Evolutionary conservation across 2,329 filamentous ascomycete genomes (phyloP), one percentile per base, ranked within the genome.

Genomic region (Rhexocercosporidium sp.): DNA sequence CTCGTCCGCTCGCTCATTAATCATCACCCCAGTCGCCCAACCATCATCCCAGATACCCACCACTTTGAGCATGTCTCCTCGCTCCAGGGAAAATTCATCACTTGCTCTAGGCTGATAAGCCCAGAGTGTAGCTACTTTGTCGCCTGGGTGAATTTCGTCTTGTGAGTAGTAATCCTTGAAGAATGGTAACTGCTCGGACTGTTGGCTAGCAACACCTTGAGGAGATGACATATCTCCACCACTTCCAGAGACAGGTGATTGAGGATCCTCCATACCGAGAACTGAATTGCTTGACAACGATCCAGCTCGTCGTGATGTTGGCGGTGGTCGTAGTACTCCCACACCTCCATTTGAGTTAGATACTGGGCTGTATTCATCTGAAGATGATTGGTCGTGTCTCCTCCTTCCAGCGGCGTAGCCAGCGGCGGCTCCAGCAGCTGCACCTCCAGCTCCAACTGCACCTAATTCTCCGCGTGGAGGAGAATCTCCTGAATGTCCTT

Each of bases 81-180:
- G 89, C 75, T 98, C 96, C 44, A 99, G 84, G 46, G 93, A 85
- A 76, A 98, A 98, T 77, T 99, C 96, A 75, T 99, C 96, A 34
- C 90, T 88, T 4, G 96, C 96, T 39, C 96, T 92, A 39, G 96
- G 95, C 74, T 97, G 93, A 79, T 99, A 99, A 1, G 96, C 95
- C 96, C 96, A 99, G 16, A 99, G 86, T 2, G 94, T 93, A 16
- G 96, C 88, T 49, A 99, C 95, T 67, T 91, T 91, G 75, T 98
- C 94, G 65, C 92, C 91, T 0, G 95, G 92, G 75, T 95, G 93
- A 66, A 99, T 97, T 74, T 98, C 94, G 75, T 98, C 96, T 74
- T 95, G 91, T 1, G 95, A 98, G 78, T 99, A 99, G 80, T 99
- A 99, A 79, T 99, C 96, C 77, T 97, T 97, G 88, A 99, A 99